Conservation (phyloP, 176 grass and related monocot genomes). For the Tuctoria greenei region DNA sequence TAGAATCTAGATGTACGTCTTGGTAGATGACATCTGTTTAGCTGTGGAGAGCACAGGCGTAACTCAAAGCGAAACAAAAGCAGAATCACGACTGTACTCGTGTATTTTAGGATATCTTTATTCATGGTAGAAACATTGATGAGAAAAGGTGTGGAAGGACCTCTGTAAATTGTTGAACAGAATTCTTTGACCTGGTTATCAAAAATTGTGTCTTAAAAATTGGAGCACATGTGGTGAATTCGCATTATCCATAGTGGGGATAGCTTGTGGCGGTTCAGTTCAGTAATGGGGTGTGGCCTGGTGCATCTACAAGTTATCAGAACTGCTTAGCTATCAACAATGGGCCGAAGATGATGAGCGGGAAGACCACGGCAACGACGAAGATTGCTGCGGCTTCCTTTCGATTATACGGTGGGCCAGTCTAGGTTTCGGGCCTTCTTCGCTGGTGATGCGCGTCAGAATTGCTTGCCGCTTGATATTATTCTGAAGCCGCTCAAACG, state of each 20-base stretch:
- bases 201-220: background rate
- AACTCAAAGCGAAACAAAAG: background rate
- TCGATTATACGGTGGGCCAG: no score
- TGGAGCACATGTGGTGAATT: background rate
- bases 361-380: no score
- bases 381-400: no score
- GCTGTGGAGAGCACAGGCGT: background rate
- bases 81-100: background rate
- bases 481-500: no score
- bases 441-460: no score
- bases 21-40: background rate
- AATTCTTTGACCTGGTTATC: background rate
- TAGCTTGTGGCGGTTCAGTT: background rate
- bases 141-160: conserved; percentile 8
- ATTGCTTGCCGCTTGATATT: no score
- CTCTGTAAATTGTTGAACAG: conserved; percentile 12
- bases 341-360: no score
- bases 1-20: background rate
- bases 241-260: background rate
- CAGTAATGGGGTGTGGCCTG: background rate
- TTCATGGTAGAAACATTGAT: background rate
- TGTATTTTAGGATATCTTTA: conserved; percentile 22
- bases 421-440: no score
- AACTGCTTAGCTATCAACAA: no score
- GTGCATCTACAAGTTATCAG: background rate